Evolutionary conservation across 2,329 filamentous ascomycete species (phyloP).

Genomic region (Alternaria alternata): DNA sequence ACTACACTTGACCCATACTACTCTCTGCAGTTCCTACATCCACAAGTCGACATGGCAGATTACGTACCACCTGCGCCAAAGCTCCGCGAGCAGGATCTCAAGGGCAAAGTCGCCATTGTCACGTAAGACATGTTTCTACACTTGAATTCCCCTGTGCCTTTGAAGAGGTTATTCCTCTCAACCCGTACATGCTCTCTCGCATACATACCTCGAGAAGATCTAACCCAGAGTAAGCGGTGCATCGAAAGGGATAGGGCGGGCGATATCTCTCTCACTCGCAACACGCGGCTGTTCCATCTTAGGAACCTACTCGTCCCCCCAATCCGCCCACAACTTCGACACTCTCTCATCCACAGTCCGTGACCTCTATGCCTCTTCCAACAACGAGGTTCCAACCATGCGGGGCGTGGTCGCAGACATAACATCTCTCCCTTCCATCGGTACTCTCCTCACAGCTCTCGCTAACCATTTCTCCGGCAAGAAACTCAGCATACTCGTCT

Average conservation of each 20-base stretch:
- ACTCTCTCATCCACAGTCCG: conserved; percentile 29
- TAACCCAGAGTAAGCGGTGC: conserved; percentile 28
- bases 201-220: not conserved
- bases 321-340: conserved; percentile 37
- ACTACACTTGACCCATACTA: not conserved
- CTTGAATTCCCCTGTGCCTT: too few species aligned
- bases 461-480: conserved; percentile 21
- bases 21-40: not conserved
- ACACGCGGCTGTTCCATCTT: conserved; percentile 41
- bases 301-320: conserved; percentile 38
- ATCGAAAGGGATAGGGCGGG: conserved; percentile 41
- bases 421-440: conserved; percentile 22
- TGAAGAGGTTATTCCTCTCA: too few species aligned
- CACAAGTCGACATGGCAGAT: conserved; percentile 24
- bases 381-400: conserved; percentile 20
- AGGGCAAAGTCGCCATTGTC: conserved; percentile 42
- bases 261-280: conserved; percentile 40
- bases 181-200: not conserved
- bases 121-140: conserved; percentile 27
- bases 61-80: conserved; percentile 30
- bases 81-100: conserved; percentile 39
- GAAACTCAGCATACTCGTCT: conserved; percentile 36
- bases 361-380: conserved; percentile 20
- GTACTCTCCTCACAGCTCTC: conserved; percentile 18
- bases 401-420: conserved; percentile 35